These are phyloP conservation scores for Strigomonas galati DNA, from an alignment of 208 protist genomes.

Conservation along the genomic window DNA sequence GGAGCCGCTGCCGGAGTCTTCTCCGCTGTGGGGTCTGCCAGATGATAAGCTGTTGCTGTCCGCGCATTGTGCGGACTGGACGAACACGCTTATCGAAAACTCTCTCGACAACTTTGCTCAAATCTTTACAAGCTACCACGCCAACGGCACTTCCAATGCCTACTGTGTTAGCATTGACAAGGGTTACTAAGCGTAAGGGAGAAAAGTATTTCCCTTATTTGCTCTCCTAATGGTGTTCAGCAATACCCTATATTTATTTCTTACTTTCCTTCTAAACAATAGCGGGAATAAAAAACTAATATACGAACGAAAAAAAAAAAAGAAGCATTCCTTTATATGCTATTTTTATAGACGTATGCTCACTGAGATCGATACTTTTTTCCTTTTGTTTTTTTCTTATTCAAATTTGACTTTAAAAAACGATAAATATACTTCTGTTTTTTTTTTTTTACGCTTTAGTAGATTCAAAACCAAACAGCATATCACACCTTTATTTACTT, in stretches of 20 bases:
- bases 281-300: too few relatives aligned
- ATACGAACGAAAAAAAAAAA: too few relatives aligned
- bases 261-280: conserved; percentile 4
- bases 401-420: neutral
- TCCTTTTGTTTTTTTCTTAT: neutral
- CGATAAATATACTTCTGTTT: neutral
- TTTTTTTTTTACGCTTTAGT: conserved; percentile 11
- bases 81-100: conserved; percentile 18
- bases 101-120: conserved; percentile 27
- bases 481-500: conserved; percentile 1
- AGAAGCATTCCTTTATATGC: too few relatives aligned
- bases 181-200: conserved; percentile 22
- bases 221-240: too few relatives aligned
- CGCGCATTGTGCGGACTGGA: conserved; percentile 60
- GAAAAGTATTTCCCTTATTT: neutral
- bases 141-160: conserved; percentile 8
- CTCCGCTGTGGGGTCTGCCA: conserved; percentile 63
- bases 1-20: conserved; percentile 65
- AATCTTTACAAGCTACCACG: conserved; percentile 16
- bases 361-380: neutral
- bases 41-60: conserved; percentile 70
- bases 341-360: neutral
- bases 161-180: conserved; percentile 35
- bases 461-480: too few relatives aligned
- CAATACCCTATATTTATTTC: too few relatives aligned